Evolutionary conservation across 306 rosid species (phyloP).

Genomic region (Fragaria vesca): DNA sequence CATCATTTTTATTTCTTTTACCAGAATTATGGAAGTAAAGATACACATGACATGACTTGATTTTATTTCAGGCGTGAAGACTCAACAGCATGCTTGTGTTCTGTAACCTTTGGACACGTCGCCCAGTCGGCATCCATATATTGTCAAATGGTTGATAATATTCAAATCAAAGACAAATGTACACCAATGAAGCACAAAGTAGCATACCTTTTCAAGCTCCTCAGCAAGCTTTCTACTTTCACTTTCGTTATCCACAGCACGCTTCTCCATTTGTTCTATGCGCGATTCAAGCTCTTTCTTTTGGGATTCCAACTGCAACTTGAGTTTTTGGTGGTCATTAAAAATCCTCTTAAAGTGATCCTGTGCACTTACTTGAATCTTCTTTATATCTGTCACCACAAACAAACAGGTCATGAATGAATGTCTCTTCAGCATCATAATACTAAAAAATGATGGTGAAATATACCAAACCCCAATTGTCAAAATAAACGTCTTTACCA

Average conservation of each 20-base stretch:
- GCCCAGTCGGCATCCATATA: neutral
- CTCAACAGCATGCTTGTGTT: neutral
- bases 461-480: conserved; percentile 20
- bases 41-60: neutral
- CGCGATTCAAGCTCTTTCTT: conserved; percentile 68
- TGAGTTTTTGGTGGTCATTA: conserved; percentile 71
- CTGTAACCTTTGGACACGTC: neutral
- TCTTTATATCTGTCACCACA: conserved; percentile 64
- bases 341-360: conserved; percentile 86
- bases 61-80: neutral
- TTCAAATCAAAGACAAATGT: conserved; percentile 20
- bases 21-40: neutral
- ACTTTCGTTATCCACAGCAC: conserved; percentile 73
- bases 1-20: neutral
- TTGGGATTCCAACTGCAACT: conserved; percentile 78
- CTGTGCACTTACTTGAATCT: conserved; percentile 72
- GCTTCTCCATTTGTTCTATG: conserved; percentile 78
- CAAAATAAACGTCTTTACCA: conserved; percentile 18
- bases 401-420: conserved; percentile 32
- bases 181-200: conserved; percentile 31
- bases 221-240: conserved; percentile 80
- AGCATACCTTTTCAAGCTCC: conserved; percentile 70
- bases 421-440: conserved; percentile 17
- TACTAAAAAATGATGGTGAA: conserved; percentile 17
- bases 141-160: neutral